Conservation (phyloP, 2,329 filamentous ascomycete species). For the Penicillium sp. region DNA sequence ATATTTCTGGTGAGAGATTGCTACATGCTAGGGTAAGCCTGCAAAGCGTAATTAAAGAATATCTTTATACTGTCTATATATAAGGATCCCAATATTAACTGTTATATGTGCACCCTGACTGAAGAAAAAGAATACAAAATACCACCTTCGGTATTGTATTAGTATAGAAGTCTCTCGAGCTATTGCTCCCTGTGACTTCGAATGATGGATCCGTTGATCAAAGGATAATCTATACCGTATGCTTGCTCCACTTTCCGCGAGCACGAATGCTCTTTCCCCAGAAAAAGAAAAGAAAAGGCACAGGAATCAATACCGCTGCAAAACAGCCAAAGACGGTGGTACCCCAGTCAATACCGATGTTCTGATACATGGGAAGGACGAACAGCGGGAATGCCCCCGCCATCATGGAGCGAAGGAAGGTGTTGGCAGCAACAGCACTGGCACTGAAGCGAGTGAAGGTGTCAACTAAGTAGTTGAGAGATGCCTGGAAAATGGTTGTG, state of each 20-base stretch:
- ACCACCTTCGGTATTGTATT: too few relatives aligned
- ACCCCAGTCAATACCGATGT: slow-evolving; percentile 33
- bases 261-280: not conserved
- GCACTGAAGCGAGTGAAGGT: slow-evolving; percentile 41
- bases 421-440: slow-evolving; percentile 41
- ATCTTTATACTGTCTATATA: too few relatives aligned
- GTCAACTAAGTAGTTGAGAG: slow-evolving; percentile 42
- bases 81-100: too few relatives aligned
- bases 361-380: slow-evolving; percentile 41
- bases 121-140: too few relatives aligned
- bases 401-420: slow-evolving; percentile 43
- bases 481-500: slow-evolving; percentile 38
- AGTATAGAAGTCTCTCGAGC: too few relatives aligned
- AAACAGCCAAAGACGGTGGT: not conserved
- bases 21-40: too few relatives aligned
- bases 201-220: too few relatives aligned
- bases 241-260: not conserved
- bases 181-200: too few relatives aligned
- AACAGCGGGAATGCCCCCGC: slow-evolving; percentile 47
- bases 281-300: not conserved
- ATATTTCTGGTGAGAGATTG: too few relatives aligned
- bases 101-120: too few relatives aligned
- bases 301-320: not conserved
- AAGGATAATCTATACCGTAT: too few relatives aligned
- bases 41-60: too few relatives aligned